These are phyloP conservation scores for Eutrema heterophyllum DNA, from an alignment of 345 rosid species.

Conservation along the genomic window DNA sequence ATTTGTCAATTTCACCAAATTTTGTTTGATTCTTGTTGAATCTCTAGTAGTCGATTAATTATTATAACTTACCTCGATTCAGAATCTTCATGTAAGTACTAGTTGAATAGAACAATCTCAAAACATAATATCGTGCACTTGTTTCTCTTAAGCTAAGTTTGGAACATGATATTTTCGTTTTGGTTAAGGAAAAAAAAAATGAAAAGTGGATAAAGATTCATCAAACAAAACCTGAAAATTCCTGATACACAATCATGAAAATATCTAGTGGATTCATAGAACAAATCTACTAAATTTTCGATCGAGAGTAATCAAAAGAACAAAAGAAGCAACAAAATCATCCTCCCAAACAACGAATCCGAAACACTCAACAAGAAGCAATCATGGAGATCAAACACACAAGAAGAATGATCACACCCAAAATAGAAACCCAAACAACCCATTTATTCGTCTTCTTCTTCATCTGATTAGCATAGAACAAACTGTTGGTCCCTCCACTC, in stretches of 20 bases:
- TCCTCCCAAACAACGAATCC: background rate
- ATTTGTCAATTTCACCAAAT: slow-evolving; percentile 19
- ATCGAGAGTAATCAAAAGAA: background rate
- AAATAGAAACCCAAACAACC: slow-evolving; percentile 47
- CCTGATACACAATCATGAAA: background rate
- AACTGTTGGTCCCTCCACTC: slow-evolving; percentile 61
- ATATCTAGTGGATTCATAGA: background rate
- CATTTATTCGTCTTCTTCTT: slow-evolving; percentile 43
- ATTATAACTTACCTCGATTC: background rate
- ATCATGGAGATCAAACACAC: slow-evolving; percentile 59
- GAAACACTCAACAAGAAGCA: slow-evolving; percentile 37
- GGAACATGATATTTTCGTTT: background rate
- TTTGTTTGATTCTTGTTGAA: slow-evolving; percentile 22
- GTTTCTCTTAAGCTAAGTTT: background rate
- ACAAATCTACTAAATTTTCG: background rate
- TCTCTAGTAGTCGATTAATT: background rate
- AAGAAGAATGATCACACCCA: slow-evolving; percentile 44
- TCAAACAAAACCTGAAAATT: background rate
- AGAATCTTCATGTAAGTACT: background rate
- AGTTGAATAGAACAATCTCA: background rate
- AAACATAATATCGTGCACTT: slow-evolving; percentile 1
- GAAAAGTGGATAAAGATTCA: background rate
- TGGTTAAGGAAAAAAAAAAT: background rate
- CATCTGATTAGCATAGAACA: slow-evolving; percentile 63
- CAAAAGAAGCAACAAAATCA: background rate